Evolutionary conservation across 306 rosid species (phyloP), one percentile per base, ranked within the genome.

Genomic region (Echinosophora koreensis): DNA sequence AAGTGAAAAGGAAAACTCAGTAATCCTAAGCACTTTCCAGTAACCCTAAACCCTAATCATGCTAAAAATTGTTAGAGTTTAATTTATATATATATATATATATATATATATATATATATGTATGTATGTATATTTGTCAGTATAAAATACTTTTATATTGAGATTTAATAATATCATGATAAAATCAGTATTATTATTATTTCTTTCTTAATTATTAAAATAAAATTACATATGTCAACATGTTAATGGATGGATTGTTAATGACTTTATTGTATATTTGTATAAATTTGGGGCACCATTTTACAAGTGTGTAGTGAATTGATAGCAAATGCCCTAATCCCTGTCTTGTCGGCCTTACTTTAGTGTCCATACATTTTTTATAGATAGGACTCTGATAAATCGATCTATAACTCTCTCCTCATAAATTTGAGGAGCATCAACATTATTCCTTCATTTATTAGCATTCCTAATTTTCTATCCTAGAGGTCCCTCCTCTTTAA

Each of bases 401-500:
- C 72, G 50, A 81, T 68, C 69, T 27, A 32, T 58, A 52, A 56
- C 83, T 14, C 64, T 71, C 78, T 52, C 59, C 56, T 60, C 38
- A 61, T 70, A 80, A 67, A 66, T 72, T 63, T 51, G 59, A 67
- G 72, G 41, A 67, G 30, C 63, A 50, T 57, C 32, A 68, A 71
- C 82, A 78, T 73, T 65, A 82, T 85, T 81, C 88, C 69, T 69
- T 80, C 81, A 76, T 83, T 85, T 66, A 81, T 77, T 73, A 50
- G 61, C 56, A n/a, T 60, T 66, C 68, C 83, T 78, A 66, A 80
- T 73, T 83, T 67, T 78, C 51, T 50, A 56, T 15, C 38, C 55
- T 9, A 39, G 51, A 22, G 80, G 83, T 12, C 81, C 82, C 83
- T 67, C 71, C 69, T n/a, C 57, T 52, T 74, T 37, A 78, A 61